Conservation (phyloP, 495 filamentous ascomycete species). For the Daldinia grandis region DNA sequence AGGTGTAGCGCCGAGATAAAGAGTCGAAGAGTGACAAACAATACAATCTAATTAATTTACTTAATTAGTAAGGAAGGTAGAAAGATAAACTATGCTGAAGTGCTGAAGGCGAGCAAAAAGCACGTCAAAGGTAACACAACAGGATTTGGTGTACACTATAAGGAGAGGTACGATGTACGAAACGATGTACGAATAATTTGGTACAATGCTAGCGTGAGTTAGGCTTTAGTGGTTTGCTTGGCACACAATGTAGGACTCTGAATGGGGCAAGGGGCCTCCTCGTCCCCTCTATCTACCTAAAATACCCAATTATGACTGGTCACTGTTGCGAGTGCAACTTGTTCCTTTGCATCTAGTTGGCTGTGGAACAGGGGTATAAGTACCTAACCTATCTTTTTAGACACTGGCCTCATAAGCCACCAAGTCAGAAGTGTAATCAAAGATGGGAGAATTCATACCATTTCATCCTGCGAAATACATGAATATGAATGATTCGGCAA, state of each 20-base stretch:
- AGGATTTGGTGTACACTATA: slow-evolving; percentile 13
- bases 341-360: not conserved
- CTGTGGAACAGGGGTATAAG: not conserved
- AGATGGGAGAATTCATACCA: not conserved
- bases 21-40: not conserved
- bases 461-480: not conserved
- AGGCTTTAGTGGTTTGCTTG: slow-evolving; percentile 24
- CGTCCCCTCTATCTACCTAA: not conserved
- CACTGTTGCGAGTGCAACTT: not conserved
- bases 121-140: slow-evolving; percentile 26
- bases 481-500: not conserved
- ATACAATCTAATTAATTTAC: not conserved
- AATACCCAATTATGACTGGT: not conserved
- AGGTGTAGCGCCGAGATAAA: not conserved
- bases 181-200: slow-evolving; percentile 1
- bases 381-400: no score
- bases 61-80: not conserved
- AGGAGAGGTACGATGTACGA: slow-evolving; percentile 1
- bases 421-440: not conserved
- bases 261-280: not conserved
- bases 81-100: not conserved
- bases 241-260: slow-evolving; percentile 9
- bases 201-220: not conserved
- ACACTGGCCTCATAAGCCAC: not conserved
- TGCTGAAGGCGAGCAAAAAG: slow-evolving; percentile 4